Conservation (phyloP, 176 grass and related monocot species). For the Otatea glauca region DNA sequence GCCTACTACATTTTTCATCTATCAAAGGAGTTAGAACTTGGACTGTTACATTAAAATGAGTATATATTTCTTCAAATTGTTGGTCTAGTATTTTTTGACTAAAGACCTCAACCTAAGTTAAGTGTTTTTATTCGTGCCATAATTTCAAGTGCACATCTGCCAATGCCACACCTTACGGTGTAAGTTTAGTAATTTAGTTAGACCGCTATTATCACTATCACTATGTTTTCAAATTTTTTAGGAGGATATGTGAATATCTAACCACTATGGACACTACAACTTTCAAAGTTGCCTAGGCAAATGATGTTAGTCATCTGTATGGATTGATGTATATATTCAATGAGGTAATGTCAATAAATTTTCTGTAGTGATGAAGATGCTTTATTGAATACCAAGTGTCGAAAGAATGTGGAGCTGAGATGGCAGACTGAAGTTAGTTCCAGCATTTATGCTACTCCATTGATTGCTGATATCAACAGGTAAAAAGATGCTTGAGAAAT, state of each 20-base stretch:
- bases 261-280: background rate
- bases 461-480: slow-evolving; percentile 98
- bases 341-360: slow-evolving; percentile 11
- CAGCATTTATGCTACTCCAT: slow-evolving; percentile 91
- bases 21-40: background rate
- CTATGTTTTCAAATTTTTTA: background rate
- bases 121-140: slow-evolving; percentile 6
- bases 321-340: slow-evolving; percentile 17
- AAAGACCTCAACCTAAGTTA: background rate
- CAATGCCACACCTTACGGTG: slow-evolving; percentile 18
- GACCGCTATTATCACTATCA: background rate
- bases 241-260: slow-evolving; percentile 18
- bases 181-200: slow-evolving; percentile 31
- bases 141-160: slow-evolving; percentile 16
- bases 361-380: slow-evolving; percentile 84
- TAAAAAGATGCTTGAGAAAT: slow-evolving; percentile 47
- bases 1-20: slow-evolving; percentile 24
- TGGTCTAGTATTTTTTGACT: slow-evolving; percentile 10
- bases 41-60: background rate
- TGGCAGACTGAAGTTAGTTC: slow-evolving; percentile 99
- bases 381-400: slow-evolving; percentile 77
- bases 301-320: slow-evolving; percentile 15
- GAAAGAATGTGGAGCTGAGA: slow-evolving; percentile 85
- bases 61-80: slow-evolving; percentile 1
- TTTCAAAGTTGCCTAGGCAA: slow-evolving; percentile 27